A percentile compares a stretch with the other conserved stretches of the same genome.
These are phyloP conservation scores for Backusella circina DNA, from an alignment of 192 early-diverging fungal genomes.

Conservation along the genomic window DNA sequence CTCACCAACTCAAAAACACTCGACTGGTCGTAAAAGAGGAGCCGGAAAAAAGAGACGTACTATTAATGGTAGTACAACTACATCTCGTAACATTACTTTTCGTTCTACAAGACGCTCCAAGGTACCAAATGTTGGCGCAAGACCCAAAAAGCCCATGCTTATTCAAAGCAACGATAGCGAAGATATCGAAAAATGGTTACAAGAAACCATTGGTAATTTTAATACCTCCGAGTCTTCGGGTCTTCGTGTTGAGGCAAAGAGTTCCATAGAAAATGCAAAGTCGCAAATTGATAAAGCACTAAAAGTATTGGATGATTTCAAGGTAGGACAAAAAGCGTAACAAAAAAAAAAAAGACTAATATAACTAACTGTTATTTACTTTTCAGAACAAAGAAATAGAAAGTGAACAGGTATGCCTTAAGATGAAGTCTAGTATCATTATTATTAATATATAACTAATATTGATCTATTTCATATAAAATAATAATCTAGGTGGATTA, in stretches of 20 bases:
- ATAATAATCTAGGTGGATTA: not conserved
- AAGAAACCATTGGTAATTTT: not conserved
- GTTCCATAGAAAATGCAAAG: slow-evolving; percentile 6
- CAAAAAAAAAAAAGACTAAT: not conserved
- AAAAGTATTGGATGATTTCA: slow-evolving; percentile 10
- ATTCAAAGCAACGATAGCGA: not conserved
- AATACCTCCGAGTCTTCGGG: not conserved
- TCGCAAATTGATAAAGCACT: slow-evolving; percentile 11
- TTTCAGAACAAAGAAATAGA: not conserved
- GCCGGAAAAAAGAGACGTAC: not conserved
- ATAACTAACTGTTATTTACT: not conserved
- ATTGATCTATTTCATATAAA: not conserved
- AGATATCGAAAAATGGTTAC: slow-evolving; percentile 8
- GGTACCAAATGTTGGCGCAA: not conserved
- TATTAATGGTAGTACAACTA: slow-evolving; percentile 5
- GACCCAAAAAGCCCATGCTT: not conserved
- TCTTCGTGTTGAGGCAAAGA: not conserved
- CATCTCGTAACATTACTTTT: slow-evolving; percentile 6
- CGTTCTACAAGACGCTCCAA: slow-evolving; percentile 1
- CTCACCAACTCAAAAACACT: not conserved
- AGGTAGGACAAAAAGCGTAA: not conserved
- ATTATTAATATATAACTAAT: not conserved
- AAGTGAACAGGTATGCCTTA: not conserved
- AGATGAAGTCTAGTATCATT: not conserved
- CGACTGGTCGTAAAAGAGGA: not conserved